phyloP scores from a whole-genome alignment of 2,329 filamentous ascomycete species.

The Verticillium nonalfalfae region DNA sequence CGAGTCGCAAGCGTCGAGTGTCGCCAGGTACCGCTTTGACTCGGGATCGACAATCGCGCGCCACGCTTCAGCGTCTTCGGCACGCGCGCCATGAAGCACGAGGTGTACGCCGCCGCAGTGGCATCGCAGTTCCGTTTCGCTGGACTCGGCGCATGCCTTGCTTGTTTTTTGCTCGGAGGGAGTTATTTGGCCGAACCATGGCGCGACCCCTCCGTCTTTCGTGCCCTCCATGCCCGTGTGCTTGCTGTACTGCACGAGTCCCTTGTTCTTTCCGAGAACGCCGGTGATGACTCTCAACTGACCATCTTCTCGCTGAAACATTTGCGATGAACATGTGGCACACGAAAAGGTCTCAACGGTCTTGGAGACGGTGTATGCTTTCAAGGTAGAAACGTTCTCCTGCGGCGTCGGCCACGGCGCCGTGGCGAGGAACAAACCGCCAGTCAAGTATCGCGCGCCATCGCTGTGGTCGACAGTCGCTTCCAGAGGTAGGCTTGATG shows the following conservation, averaged over 20 bases:
- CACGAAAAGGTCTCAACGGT: conserved; percentile 32
- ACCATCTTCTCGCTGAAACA: conserved; percentile 20
- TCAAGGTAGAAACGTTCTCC: conserved; percentile 21
- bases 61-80: conserved; percentile 18
- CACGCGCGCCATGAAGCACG: conserved; percentile 22
- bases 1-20: conserved; percentile 39
- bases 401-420: conserved; percentile 25
- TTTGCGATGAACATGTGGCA: conserved; percentile 23
- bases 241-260: conserved; percentile 23
- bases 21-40: conserved; percentile 29
- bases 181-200: conserved; percentile 28
- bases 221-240: conserved; percentile 44
- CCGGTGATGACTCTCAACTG: conserved; percentile 32
- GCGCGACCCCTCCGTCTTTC: conserved; percentile 41
- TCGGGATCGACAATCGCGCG: conserved; percentile 35
- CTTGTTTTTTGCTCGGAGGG: conserved; percentile 11
- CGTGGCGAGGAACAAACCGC: conserved; percentile 31
- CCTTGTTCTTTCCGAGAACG: conserved; percentile 21
- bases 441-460: conserved; percentile 39
- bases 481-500: conserved; percentile 31
- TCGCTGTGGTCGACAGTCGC: conserved; percentile 40
- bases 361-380: conserved; percentile 27
- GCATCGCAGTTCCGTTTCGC: conserved; percentile 31
- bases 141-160: neutral
- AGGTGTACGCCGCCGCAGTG: conserved; percentile 40